Evolutionary conservation across 1,284 basidiomycete genomes (phyloP), one percentile per base, ranked within the genome.

Genomic region (Ceratobasidium sp.): DNA sequence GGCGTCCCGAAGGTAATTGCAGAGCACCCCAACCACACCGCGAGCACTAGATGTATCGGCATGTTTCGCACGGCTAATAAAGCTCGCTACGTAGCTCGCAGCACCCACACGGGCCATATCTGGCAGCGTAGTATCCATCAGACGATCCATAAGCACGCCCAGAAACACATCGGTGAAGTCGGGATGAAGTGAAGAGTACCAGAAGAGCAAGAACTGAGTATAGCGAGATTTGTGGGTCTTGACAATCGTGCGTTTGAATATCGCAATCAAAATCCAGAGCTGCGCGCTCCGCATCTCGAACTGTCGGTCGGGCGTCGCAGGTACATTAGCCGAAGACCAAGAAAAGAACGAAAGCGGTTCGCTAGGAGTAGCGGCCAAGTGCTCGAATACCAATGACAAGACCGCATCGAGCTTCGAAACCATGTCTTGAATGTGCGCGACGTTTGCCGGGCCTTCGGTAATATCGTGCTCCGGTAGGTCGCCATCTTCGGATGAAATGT

Each of bases 181-280:
- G 8, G 90, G 84, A 75, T 96, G 90, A 70, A 97, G 88, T 0
- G 96, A 97, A 25, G 94, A 87, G 78, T 91, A 95, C 90, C 94
- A 96, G 84, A 99, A 99, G 56, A 99, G 79, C 73, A 99, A 85
- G 82, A 99, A 99, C 77, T 99, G 97, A 1, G 95, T 96, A 80
- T 99, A 96, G 51, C 96, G 92, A 0, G 95, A 98, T 79, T 96
- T 95, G 83, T 96, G 96, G 0, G 97, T 99, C 42, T 91, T 92
- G 56, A 99, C 86, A 78, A 99, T 95, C 56, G 90, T 89, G 42
- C 94, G 90, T 78, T 96, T 92, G 78, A 99, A 99, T 76, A 98
- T 93, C 75, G 90, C 88, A 59, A 99, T 87, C 12, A 99, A 88
- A 14, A 90, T 88, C 78, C 94, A 88, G 80, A 98, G 99, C 77